Evolutionary conservation across 106 monocot species (phyloP).

Genomic region (Posidonia australis): DNA sequence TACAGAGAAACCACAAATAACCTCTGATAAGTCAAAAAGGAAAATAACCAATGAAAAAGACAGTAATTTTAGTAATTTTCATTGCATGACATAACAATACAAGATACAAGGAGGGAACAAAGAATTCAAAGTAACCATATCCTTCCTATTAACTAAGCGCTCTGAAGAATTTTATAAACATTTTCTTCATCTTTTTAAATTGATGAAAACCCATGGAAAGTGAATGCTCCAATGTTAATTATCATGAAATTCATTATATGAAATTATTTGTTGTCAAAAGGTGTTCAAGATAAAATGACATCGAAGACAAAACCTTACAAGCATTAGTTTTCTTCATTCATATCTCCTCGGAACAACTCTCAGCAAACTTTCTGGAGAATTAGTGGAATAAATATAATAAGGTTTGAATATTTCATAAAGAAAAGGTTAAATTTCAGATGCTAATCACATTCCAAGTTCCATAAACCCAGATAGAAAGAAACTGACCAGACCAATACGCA

Average conservation of each 20-base stretch:
- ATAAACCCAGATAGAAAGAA: too few relatives aligned
- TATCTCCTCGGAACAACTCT: slow-evolving; percentile 6
- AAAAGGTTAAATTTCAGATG: background rate
- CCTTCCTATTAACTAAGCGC: too few relatives aligned
- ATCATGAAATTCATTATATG: too few relatives aligned
- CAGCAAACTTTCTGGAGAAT: background rate
- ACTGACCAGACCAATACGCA: too few relatives aligned
- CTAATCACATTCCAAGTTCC: too few relatives aligned
- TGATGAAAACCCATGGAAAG: too few relatives aligned
- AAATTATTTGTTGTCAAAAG: too few relatives aligned
- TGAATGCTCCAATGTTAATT: too few relatives aligned
- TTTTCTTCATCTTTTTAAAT: too few relatives aligned
- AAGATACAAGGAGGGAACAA: background rate
- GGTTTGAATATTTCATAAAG: background rate
- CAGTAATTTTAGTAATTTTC: too few relatives aligned
- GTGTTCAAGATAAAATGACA: background rate
- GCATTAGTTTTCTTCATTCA: slow-evolving; percentile 2
- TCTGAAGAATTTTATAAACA: too few relatives aligned
- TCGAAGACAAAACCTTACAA: background rate
- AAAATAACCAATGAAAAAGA: background rate
- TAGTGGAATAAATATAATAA: background rate
- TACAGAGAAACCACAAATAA: background rate
- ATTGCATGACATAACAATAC: too few relatives aligned
- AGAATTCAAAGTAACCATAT: background rate
- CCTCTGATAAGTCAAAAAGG: background rate